phyloP scores from a whole-genome alignment of 2,329 filamentous ascomycete species.

The Aureobasidium sp. region DNA sequence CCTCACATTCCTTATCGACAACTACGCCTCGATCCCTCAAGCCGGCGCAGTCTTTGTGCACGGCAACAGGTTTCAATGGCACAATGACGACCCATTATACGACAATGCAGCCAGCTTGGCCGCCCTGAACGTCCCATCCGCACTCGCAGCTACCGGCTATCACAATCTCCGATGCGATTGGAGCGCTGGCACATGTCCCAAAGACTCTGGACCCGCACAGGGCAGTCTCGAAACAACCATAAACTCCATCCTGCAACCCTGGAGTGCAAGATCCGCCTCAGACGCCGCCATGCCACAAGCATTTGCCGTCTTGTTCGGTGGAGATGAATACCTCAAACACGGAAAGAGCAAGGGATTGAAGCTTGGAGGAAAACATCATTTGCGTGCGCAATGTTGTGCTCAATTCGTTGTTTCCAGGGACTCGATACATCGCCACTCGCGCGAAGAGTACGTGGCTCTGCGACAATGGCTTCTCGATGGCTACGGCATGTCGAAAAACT shows the following conservation, averaged over 20 bases:
- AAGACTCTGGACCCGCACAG: constrained; percentile 18
- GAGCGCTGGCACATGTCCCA: constrained; percentile 34
- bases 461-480: constrained; percentile 48
- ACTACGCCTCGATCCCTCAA: constrained; percentile 47
- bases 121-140: constrained; percentile 30
- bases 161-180: constrained; percentile 44
- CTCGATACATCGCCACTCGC: constrained; percentile 40
- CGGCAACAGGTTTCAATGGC: constrained; percentile 47
- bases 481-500: constrained; percentile 21
- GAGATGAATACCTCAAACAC: constrained; percentile 4
- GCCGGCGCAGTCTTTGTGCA: constrained; percentile 52
- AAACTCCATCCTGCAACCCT: constrained; percentile 21
- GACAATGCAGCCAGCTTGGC: constrained; percentile 36
- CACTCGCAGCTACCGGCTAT: constrained; percentile 33
- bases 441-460: constrained; percentile 47
- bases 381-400: constrained; percentile 26
- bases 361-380: constrained; percentile 33
- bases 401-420: constrained; percentile 54
- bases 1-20: constrained; percentile 51
- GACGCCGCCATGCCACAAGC: constrained; percentile 41
- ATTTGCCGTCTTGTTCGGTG: constrained; percentile 30
- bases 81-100: constrained; percentile 44
- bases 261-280: constrained; percentile 16
- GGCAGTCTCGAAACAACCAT: constrained; percentile 29
- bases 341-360: constrained; percentile 27